Evolutionary conservation across 2,329 filamentous ascomycete species (phyloP).

Genomic region (Trichoderma simmonsii): DNA sequence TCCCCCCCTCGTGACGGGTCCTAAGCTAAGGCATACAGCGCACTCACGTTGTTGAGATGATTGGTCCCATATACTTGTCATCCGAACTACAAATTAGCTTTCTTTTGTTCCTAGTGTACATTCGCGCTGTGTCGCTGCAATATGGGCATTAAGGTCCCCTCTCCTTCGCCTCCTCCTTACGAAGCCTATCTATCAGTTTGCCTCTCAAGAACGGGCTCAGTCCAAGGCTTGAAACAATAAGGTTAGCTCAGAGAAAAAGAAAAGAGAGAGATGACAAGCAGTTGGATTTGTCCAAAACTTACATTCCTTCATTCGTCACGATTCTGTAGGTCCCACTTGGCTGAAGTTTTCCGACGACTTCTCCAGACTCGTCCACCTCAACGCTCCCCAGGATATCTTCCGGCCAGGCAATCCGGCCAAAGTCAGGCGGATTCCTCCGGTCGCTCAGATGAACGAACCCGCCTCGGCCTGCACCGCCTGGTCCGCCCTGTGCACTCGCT

Average conservation of each 20-base stretch:
- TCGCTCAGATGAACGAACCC: constrained; percentile 66
- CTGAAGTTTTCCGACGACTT: constrained; percentile 57
- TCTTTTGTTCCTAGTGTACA: neutral
- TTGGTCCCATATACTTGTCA: neutral
- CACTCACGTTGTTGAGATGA: no score
- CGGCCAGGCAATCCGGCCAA: constrained; percentile 65
- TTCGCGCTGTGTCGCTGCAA: neutral
- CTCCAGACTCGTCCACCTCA: constrained; percentile 57
- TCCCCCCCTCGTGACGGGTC: no score
- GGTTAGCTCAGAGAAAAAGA: neutral
- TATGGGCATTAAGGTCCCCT: constrained; percentile 29
- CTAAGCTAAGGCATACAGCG: no score
- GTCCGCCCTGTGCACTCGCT: constrained; percentile 59
- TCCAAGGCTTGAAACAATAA: constrained; percentile 27
- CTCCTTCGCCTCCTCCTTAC: constrained; percentile 46
- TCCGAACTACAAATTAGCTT: neutral
- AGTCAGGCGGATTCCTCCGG: constrained; percentile 61
- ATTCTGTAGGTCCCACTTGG: constrained; percentile 62
- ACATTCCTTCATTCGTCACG: constrained; percentile 65
- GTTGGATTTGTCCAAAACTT: constrained; percentile 36
- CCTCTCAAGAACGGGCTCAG: constrained; percentile 45
- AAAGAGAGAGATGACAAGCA: neutral
- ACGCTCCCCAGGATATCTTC: constrained; percentile 69
- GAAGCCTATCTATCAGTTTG: constrained; percentile 53
- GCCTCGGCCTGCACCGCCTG: constrained; percentile 57